phyloP scores from a whole-genome alignment of 2,329 filamentous ascomycete genomes.

The Aspergillus caelatus region DNA sequence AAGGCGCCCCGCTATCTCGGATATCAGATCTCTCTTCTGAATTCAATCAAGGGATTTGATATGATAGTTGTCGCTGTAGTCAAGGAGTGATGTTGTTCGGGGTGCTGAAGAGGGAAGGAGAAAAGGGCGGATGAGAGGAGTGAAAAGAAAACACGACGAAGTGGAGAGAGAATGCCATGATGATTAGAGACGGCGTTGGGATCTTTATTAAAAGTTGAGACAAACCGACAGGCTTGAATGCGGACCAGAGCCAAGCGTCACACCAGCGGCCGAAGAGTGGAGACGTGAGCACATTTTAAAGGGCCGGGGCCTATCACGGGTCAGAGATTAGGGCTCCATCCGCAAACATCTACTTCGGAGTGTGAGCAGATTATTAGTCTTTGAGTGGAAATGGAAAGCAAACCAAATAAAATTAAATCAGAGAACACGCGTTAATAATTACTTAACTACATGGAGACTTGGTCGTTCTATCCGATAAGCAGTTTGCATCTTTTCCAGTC shows the following conservation, averaged over 20 bases:
- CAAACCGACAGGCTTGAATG: not conserved
- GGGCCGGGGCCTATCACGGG: constrained; percentile 9
- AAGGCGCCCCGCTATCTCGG: not conserved
- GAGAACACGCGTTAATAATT: not conserved
- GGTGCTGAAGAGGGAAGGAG: not conserved
- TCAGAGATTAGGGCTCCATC: constrained; percentile 17
- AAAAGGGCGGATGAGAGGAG: not conserved
- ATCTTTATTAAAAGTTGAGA: not conserved
- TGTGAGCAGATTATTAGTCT: constrained; percentile 18
- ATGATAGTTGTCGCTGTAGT: not conserved
- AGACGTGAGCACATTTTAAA: constrained; percentile 21
- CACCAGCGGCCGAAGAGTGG: not conserved
- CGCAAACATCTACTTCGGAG: not conserved
- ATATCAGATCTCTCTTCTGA: not conserved
- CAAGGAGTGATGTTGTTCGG: not conserved
- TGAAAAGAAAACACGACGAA: not conserved
- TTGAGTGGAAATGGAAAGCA: not conserved
- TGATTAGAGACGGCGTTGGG: constrained; percentile 1
- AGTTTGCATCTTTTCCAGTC: not conserved
- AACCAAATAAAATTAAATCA: not conserved
- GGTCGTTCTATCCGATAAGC: not conserved
- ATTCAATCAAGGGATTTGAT: not conserved
- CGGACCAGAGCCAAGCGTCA: constrained; percentile 3
- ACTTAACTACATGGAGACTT: not conserved
- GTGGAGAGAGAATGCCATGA: not conserved